phyloP scores from a whole-genome alignment of 108 stramenopile species.

The Nannochloropsis granulata region DNA sequence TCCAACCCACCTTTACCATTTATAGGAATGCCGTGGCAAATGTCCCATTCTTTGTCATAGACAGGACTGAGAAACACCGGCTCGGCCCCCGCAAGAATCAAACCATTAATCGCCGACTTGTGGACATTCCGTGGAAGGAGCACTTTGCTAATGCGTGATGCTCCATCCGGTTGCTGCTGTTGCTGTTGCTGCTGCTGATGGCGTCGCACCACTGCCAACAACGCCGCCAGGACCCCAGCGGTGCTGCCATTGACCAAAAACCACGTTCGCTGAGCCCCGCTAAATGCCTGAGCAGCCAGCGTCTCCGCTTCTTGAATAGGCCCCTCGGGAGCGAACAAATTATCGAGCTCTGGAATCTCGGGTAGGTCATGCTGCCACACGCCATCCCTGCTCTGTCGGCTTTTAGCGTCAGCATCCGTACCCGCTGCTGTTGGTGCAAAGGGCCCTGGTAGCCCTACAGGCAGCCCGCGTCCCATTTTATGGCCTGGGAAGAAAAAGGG shows the following conservation, averaged over 20 bases:
- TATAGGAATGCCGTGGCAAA: not conserved
- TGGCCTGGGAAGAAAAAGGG: constrained; percentile 29
- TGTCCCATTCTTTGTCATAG: not conserved
- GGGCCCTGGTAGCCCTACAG: not conserved
- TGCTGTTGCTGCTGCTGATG: not conserved
- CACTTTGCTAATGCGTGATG: not conserved
- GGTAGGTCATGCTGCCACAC: constrained; percentile 23
- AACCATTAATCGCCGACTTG: constrained; percentile 22
- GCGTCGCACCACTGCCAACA: constrained; percentile 23
- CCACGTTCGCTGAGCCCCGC: constrained; percentile 26
- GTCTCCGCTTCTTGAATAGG: constrained; percentile 21
- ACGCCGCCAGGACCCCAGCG: constrained; percentile 28
- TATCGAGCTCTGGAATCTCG: constrained; percentile 37
- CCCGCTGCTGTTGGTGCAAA: not conserved
- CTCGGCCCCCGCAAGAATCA: constrained; percentile 19
- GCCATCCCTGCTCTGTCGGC: not conserved
- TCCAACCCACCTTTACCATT: not conserved
- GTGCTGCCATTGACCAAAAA: constrained; percentile 36
- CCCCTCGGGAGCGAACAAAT: constrained; percentile 34
- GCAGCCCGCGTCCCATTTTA: constrained; percentile 18
- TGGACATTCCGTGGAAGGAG: constrained; percentile 12
- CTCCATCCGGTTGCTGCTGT: not conserved
- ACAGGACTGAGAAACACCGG: constrained; percentile 13
- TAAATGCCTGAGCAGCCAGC: constrained; percentile 17
- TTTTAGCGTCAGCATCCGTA: not conserved